These are phyloP conservation scores for Eucalyptus grandis DNA, from an alignment of 345 rosid genomes.

Conservation along the genomic window DNA sequence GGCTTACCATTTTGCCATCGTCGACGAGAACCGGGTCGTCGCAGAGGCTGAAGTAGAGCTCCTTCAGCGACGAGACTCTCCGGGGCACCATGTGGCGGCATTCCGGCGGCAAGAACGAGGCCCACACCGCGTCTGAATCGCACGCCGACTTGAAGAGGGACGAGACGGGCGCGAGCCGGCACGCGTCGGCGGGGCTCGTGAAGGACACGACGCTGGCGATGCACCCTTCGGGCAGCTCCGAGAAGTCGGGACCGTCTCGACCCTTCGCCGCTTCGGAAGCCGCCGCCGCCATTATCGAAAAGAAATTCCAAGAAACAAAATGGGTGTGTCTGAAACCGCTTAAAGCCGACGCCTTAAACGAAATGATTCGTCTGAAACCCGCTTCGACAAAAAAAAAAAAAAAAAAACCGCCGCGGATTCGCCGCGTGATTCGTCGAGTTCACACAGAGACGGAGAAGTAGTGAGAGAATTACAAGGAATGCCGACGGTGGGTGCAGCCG, in stretches of 20 bases:
- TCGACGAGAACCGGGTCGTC: background rate
- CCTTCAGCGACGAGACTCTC: background rate
- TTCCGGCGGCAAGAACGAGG: conserved; percentile 1
- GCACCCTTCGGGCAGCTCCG: background rate
- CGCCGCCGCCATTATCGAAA: background rate
- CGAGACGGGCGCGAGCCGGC: conserved; percentile 3
- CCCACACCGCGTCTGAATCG: conserved; percentile 19
- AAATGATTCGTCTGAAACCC: background rate
- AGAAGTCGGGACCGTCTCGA: background rate
- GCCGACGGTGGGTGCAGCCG: accelerated
- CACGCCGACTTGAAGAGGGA: conserved; percentile 1
- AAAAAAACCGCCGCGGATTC: too few species aligned
- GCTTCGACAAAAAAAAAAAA: too few species aligned
- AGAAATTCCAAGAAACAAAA: background rate
- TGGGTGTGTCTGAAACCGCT: background rate
- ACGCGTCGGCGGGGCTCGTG: conserved; percentile 7
- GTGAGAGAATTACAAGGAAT: accelerated
- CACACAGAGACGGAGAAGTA: background rate
- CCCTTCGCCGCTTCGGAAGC: too few species aligned
- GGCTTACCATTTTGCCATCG: background rate
- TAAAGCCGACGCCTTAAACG: background rate
- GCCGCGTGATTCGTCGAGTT: background rate
- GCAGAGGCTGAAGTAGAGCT: background rate
- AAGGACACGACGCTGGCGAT: conserved; percentile 1
- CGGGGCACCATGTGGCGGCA: background rate